phyloP scores from a whole-genome alignment of 2,329 filamentous ascomycete species.

The Aspergillus cejpii region DNA sequence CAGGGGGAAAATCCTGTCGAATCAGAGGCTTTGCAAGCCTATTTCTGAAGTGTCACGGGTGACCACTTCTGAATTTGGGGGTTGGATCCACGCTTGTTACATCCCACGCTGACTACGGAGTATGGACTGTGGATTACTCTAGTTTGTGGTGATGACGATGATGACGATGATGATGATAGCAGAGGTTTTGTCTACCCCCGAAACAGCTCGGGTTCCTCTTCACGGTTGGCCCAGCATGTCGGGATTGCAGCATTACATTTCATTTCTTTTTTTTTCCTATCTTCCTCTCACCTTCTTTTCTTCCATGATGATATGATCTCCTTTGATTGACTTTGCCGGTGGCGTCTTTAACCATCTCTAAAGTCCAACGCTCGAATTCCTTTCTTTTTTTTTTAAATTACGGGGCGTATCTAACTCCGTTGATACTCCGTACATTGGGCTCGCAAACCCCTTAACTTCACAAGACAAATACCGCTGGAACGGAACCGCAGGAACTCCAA shows the following conservation, averaged over 20 bases:
- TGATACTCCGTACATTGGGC: slow-evolving; percentile 4
- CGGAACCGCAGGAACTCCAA: slow-evolving; percentile 21
- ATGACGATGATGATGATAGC: neutral
- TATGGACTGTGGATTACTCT: too few species aligned
- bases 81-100: slow-evolving; percentile 17
- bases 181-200: neutral
- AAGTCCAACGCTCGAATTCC: too few species aligned
- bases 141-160: neutral
- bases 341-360: too few species aligned
- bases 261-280: neutral
- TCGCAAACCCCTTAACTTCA: too few species aligned
- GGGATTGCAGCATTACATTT: neutral
- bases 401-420: slow-evolving; percentile 5
- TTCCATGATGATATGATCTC: too few species aligned
- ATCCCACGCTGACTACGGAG: too few species aligned
- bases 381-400: slow-evolving; percentile 8
- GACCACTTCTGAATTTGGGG: slow-evolving; percentile 15
- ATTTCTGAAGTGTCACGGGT: too few species aligned
- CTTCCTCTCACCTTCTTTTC: slow-evolving; percentile 9
- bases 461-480: slow-evolving; percentile 18
- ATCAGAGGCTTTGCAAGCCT: too few species aligned
- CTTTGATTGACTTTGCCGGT: too few species aligned
- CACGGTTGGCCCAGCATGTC: slow-evolving; percentile 6
- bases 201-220: slow-evolving; percentile 8
- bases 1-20: neutral